Percentiles rank a stretch among this genome's conserved stretches.
phyloP scores from a whole-genome alignment of 202 grass and related monocot genomes.

The Tripidium arundinaceum region DNA sequence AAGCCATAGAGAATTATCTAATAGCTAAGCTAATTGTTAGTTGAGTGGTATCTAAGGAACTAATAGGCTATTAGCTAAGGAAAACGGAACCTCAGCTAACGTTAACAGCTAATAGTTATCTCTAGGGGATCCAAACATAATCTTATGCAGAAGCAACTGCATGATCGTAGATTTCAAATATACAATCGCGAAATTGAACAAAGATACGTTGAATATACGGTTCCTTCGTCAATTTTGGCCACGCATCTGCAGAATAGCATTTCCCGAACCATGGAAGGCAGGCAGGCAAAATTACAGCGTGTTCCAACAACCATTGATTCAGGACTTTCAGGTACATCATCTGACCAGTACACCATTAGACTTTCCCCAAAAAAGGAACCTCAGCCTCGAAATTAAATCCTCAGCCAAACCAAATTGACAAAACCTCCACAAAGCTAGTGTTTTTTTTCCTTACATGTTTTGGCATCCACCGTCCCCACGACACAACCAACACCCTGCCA shows the following conservation, averaged over 20 bases:
- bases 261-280: constrained; percentile 6
- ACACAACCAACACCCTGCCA: constrained; percentile 14
- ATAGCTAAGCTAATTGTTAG: too few relatives aligned
- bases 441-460: constrained; percentile 22
- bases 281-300: constrained; percentile 19
- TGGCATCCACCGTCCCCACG: constrained; percentile 1
- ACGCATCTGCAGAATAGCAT: constrained; percentile 13
- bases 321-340: neutral
- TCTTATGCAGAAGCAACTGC: neutral
- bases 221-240: neutral
- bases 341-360: constrained; percentile 4
- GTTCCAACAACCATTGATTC: constrained; percentile 20
- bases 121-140: too few relatives aligned
- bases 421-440: constrained; percentile 21
- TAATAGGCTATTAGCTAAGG: too few relatives aligned
- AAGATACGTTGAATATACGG: neutral
- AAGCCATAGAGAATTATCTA: too few relatives aligned
- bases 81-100: too few relatives aligned
- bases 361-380: neutral
- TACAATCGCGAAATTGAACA: too few relatives aligned
- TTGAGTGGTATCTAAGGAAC: too few relatives aligned
- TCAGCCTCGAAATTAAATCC: constrained; percentile 14
- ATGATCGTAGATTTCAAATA: neutral
- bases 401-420: constrained; percentile 21
- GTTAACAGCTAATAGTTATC: too few relatives aligned